phyloP scores from a whole-genome alignment of 768 basidiomycete genomes.

The Solioccasus polychromus region DNA sequence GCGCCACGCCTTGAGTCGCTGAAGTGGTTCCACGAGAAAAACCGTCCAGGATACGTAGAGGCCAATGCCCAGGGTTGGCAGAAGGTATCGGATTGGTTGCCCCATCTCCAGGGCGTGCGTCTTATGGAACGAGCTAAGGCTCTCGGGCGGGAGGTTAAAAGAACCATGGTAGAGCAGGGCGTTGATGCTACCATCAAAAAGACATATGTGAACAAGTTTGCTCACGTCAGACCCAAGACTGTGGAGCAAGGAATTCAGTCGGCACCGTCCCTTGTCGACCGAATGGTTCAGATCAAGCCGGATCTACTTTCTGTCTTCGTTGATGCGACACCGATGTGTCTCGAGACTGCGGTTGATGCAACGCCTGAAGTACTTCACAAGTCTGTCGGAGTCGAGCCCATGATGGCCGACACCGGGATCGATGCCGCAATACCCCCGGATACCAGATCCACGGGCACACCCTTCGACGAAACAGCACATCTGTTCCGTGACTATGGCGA shows the following conservation, averaged over 20 bases:
- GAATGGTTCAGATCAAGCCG: constrained; percentile 40
- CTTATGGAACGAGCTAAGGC: constrained; percentile 54
- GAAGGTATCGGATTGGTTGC: constrained; percentile 61
- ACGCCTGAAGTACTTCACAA: constrained; percentile 33
- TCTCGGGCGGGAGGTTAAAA: constrained; percentile 16
- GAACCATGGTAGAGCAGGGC: constrained; percentile 35
- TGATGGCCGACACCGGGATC: constrained; percentile 31
- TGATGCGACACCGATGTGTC: constrained; percentile 50
- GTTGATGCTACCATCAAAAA: constrained; percentile 53
- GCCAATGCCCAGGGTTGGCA: constrained; percentile 69
- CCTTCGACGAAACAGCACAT: constrained; percentile 21
- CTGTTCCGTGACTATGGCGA: constrained; percentile 24
- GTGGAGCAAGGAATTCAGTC: constrained; percentile 37
- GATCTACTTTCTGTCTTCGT: constrained; percentile 40
- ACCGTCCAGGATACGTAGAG: constrained; percentile 67
- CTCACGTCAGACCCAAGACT: constrained; percentile 39
- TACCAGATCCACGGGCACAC: constrained; percentile 16
- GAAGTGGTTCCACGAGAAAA: constrained; percentile 79
- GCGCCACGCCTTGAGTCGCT: constrained; percentile 67
- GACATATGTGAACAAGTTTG: constrained; percentile 37
- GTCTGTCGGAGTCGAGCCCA: constrained; percentile 27
- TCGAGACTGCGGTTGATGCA: constrained; percentile 47
- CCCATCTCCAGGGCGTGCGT: constrained; percentile 69
- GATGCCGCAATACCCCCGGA: constrained; percentile 29
- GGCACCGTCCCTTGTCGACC: constrained; percentile 34